Evolutionary conservation across 2,329 filamentous ascomycete species (phyloP).

Genomic region (Xylariales sp.): DNA sequence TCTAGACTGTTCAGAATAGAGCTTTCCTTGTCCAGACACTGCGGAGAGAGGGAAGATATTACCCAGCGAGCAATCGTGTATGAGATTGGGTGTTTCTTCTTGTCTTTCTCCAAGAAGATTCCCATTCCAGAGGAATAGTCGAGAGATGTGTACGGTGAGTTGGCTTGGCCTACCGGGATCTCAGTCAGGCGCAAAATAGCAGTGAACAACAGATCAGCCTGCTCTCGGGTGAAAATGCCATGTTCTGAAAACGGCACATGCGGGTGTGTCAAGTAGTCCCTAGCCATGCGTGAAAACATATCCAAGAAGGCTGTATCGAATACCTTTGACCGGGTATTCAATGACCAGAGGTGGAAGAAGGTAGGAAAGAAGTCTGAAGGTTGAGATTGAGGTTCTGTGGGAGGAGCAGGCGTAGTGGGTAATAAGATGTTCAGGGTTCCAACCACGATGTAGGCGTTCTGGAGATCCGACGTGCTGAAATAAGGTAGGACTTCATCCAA

Average conservation of each 20-base stretch:
- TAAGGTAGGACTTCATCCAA: conserved; percentile 76
- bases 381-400: conserved; percentile 68
- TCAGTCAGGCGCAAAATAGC: conserved; percentile 84
- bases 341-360: conserved; percentile 93
- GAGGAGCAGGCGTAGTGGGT: conserved; percentile 74
- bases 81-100: conserved; percentile 84
- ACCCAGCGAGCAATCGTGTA: conserved; percentile 94
- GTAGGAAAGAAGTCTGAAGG: conserved; percentile 88
- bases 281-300: conserved; percentile 78
- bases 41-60: conserved; percentile 84
- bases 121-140: conserved; percentile 81
- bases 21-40: conserved; percentile 68
- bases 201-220: conserved; percentile 90
- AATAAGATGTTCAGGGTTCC: conserved; percentile 82
- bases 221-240: conserved; percentile 88
- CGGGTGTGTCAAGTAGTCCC: conserved; percentile 71
- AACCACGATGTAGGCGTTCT: conserved; percentile 89
- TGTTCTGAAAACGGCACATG: conserved; percentile 79
- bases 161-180: conserved; percentile 94
- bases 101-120: conserved; percentile 84
- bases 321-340: conserved; percentile 82
- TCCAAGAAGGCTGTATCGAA: conserved; percentile 88
- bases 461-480: conserved; percentile 89
- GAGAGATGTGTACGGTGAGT: conserved; percentile 82
- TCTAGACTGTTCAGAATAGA: conserved; percentile 84